A percentile compares a stretch with the other conserved stretches of the same genome.
These are phyloP conservation scores for Aureobasidium sp. DNA, from an alignment of 2,329 filamentous ascomycete species.

Conservation along the genomic window DNA sequence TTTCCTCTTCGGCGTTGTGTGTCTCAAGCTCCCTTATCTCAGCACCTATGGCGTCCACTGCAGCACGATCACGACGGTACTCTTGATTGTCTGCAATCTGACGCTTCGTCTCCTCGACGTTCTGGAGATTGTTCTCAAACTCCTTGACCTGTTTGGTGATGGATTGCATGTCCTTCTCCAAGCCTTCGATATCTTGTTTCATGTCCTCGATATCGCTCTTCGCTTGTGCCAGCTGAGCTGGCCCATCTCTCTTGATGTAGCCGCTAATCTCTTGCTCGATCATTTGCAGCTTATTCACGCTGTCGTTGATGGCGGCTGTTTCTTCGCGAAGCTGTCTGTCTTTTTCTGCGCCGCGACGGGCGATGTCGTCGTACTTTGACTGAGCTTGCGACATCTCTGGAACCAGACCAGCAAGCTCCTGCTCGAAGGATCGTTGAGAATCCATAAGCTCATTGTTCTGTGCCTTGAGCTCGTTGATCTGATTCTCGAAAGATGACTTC, in stretches of 20 bases:
- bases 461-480: constrained; percentile 67
- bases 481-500: constrained; percentile 62
- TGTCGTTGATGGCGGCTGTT: constrained; percentile 64
- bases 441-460: constrained; percentile 63
- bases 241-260: constrained; percentile 71
- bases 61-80: constrained; percentile 67
- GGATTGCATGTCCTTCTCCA: constrained; percentile 61
- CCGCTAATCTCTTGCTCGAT: constrained; percentile 70
- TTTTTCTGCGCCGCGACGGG: constrained; percentile 61
- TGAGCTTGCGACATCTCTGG: constrained; percentile 72
- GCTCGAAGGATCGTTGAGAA: constrained; percentile 61
- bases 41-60: constrained; percentile 57
- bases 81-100: constrained; percentile 84
- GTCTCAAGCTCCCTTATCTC: constrained; percentile 70
- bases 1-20: constrained; percentile 77
- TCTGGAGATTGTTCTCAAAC: constrained; percentile 68
- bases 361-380: constrained; percentile 68
- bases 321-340: constrained; percentile 67
- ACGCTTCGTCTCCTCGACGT: constrained; percentile 74
- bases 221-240: constrained; percentile 61
- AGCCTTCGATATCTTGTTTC: constrained; percentile 56
- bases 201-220: constrained; percentile 54
- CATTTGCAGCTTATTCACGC: constrained; percentile 67
- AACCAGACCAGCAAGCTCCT: constrained; percentile 64
- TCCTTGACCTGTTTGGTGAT: constrained; percentile 67